Conservation (phyloP, 345 rosid genomes). For the Hibiscus trionum region DNA sequence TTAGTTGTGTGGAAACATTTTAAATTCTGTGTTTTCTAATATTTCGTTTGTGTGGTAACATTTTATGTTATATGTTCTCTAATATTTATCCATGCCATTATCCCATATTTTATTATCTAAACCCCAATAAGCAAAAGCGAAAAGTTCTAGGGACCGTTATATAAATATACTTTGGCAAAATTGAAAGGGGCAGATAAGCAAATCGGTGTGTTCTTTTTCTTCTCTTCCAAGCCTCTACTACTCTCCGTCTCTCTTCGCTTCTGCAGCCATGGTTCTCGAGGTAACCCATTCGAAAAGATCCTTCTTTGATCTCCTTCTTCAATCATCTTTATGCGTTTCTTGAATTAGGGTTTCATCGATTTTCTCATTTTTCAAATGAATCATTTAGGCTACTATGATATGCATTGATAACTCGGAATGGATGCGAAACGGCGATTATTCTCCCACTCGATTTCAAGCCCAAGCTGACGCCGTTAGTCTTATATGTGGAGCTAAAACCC, state of each 20-base stretch:
- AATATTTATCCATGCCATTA: too few relatives aligned
- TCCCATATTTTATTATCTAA: too few relatives aligned
- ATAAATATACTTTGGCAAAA: too few relatives aligned
- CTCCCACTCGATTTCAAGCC: constrained; percentile 60
- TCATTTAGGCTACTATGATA: constrained; percentile 69
- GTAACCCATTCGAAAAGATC: neutral
- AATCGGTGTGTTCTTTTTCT: neutral
- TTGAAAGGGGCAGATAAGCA: too few relatives aligned
- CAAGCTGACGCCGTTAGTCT: constrained; percentile 77
- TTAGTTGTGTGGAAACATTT: too few relatives aligned
- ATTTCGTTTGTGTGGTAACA: too few relatives aligned
- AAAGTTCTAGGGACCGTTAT: too few relatives aligned
- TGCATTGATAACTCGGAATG: constrained; percentile 81
- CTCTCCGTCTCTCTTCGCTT: neutral
- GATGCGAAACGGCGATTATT: constrained; percentile 86
- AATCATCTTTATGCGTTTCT: neutral
- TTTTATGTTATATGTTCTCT: too few relatives aligned
- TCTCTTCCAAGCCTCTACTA: neutral
- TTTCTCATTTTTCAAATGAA: neutral
- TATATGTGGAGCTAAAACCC: constrained; percentile 71
- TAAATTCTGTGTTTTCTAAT: too few relatives aligned
- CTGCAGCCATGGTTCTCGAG: neutral
- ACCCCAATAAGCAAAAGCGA: too few relatives aligned
- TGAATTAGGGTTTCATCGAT: neutral
- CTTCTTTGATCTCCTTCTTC: neutral